These are phyloP conservation scores for Colletotrichum kahawae DNA, from an alignment of 2,329 filamentous ascomycete genomes.

Conservation along the genomic window DNA sequence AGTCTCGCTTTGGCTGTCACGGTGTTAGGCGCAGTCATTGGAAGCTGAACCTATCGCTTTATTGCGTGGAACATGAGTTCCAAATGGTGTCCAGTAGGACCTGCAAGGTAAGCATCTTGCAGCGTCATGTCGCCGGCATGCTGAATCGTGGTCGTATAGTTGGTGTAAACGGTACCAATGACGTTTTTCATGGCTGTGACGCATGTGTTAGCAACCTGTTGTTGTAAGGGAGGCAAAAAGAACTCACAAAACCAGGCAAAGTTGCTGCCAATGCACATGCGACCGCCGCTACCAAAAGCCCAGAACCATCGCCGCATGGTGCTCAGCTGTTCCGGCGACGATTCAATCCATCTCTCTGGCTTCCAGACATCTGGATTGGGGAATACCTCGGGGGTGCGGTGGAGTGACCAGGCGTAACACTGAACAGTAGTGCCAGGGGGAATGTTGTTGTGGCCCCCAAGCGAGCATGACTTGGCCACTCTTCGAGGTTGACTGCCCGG, in stretches of 20 bases:
- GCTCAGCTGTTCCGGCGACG: background rate
- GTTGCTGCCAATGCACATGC: background rate
- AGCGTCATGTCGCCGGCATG: background rate
- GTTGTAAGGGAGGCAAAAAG: background rate
- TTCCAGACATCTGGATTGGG: background rate
- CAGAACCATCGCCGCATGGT: background rate
- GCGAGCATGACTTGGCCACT: background rate
- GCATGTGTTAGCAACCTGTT: background rate
- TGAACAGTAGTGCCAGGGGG: background rate
- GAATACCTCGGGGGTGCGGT: background rate
- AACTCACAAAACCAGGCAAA: background rate
- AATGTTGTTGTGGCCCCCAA: background rate
- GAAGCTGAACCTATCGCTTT: background rate
- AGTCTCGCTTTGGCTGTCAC: background rate
- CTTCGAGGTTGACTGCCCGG: background rate
- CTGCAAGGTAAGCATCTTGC: background rate
- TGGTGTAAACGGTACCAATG: background rate
- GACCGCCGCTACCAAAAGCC: background rate
- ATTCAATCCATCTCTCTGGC: background rate
- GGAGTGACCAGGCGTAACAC: background rate
- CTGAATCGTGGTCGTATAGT: background rate
- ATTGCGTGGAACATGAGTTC: background rate
- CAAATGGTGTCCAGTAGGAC: background rate
- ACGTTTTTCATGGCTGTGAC: background rate
- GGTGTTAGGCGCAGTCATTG: fast-evolving